A percentile compares a stretch with the other conserved stretches of the same genome.
Evolutionary conservation across 257 asterid species (phyloP).

Genomic region (Osmanthus fragrans): DNA sequence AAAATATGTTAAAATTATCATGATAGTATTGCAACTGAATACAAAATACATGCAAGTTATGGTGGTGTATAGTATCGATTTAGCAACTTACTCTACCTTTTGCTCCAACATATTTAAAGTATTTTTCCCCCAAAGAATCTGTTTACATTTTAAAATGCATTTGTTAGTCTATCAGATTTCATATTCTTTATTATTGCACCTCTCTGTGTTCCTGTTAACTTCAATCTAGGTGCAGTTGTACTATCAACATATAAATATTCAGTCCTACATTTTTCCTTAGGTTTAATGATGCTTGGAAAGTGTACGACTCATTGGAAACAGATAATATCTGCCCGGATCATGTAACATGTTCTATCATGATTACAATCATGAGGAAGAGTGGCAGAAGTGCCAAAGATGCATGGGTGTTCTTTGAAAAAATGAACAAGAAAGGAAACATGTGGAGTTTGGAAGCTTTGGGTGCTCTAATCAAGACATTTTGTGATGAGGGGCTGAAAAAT

Average conservation of each 20-base stretch:
- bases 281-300: constrained; percentile 83
- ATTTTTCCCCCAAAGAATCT: background rate
- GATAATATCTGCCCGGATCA: constrained; percentile 75
- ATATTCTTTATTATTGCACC: background rate
- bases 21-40: background rate
- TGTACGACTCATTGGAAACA: constrained; percentile 63
- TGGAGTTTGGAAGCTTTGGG: constrained; percentile 87
- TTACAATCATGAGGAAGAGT: constrained; percentile 76
- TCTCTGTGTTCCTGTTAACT: background rate
- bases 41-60: background rate
- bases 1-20: background rate
- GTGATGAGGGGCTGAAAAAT: constrained; percentile 82
- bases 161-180: background rate
- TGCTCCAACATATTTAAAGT: too few relatives aligned
- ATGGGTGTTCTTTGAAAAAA: constrained; percentile 72
- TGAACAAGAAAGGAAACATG: constrained; percentile 65
- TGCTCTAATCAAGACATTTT: constrained; percentile 81
- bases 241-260: background rate
- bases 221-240: background rate
- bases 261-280: constrained; percentile 31
- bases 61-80: background rate
- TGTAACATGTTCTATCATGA: constrained; percentile 76
- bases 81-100: background rate
- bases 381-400: constrained; percentile 76
- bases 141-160: background rate